Conservation (phyloP, 2,329 filamentous ascomycete species). For the Pochonia chlamydosporia region DNA sequence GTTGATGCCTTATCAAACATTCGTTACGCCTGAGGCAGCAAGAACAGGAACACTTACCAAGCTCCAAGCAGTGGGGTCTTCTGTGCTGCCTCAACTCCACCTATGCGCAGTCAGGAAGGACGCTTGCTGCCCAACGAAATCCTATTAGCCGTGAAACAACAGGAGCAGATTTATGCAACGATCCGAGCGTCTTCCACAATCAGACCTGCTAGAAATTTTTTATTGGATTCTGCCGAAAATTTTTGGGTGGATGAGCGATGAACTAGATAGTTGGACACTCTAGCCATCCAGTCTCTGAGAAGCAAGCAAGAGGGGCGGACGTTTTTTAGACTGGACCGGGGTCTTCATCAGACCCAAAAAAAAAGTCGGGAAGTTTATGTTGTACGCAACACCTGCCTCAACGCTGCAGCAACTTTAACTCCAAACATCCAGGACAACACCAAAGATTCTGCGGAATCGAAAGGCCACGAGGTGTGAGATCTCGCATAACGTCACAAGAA, state of each 20-base stretch:
- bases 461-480: background rate
- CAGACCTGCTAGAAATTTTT: no score
- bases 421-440: background rate
- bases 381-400: background rate
- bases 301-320: background rate
- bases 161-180: no score
- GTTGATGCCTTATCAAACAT: conserved; percentile 21
- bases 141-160: background rate
- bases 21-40: conserved; percentile 26
- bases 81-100: conserved; percentile 1
- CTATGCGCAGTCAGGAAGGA: conserved; percentile 3
- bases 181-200: no score
- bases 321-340: background rate
- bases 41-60: no score
- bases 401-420: background rate
- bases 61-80: conserved; percentile 3
- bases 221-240: no score
- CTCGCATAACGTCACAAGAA: background rate
- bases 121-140: conserved; percentile 5
- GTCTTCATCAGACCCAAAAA: conserved; percentile 20
- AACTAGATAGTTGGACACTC: no score
- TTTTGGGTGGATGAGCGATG: no score
- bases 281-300: background rate
- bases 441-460: background rate
- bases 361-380: conserved; percentile 16